Base-by-base conservation (phyloP, 805 yeast genomes). In the Trichomonascus vanleenenianus region DNA sequence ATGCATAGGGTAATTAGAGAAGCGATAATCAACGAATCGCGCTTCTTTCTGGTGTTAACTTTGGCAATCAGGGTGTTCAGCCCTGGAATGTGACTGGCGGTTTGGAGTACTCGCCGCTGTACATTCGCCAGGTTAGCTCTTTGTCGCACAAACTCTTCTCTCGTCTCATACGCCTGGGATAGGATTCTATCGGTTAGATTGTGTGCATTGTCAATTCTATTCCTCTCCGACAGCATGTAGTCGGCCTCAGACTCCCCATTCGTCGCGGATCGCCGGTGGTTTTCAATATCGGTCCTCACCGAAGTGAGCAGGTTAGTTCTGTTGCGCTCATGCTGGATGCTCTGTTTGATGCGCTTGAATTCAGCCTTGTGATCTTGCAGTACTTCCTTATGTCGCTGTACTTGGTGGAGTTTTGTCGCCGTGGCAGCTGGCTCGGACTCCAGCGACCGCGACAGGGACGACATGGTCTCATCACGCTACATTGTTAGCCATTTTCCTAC, bases 11-110 rank as follows among this genome's bases (percentile, higher is more conserved):
- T 73, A 27, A 89, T 81, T 43, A 93, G 73, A 2, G 73, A 55
- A 1, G 95, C 91, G 58, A 91, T 65, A n/a, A 91, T 83, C 25
- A 91, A 61, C 18, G 94, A 81, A 62, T 93, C 95, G 47, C 96
- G 78, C 67, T 81, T 85, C 63, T 89, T 82, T 57, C 97, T 74
- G 2, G 95, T 82, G 62, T 88, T 88, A 53, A 91, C 89, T 63
- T 82, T 83, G 8, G 81, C 68, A 27, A 91, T 77, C 45, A 91
- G 61, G 6, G 77, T 76, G 59, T 82, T 84, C 39, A 91, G 67
- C 0, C 97, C 97, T 0, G 98, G 98, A 41, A 93, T 74, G 33
- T 75, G 68, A 56, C 76, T 77, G 39, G 88, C 66, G 1, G 85
- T 71, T 36, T 73, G 73, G 49, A 79, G 70, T 45, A 89, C 67